Base-by-base conservation (phyloP, 495 filamentous ascomycete species). In the Corynascus novoguineensis region DNA sequence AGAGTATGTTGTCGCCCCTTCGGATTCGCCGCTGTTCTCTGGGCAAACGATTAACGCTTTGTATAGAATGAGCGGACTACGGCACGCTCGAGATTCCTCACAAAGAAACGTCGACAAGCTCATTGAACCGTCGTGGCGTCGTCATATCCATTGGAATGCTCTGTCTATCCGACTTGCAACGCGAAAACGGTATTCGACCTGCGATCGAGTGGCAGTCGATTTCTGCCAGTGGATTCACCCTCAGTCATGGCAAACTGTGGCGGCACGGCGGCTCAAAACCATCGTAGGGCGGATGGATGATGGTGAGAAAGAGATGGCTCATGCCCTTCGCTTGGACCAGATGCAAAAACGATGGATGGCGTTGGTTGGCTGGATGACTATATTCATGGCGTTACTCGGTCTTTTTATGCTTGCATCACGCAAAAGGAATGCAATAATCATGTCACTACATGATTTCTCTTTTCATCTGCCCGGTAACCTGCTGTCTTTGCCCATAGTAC, bases 1-100 rank as follows among this genome's bases (percentile, higher is more conserved):
- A 90, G 73, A 78, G 88, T 89, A 71, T 60, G 85, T 79, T 17
- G 46, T 53, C 27, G 0, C 21, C 21, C 31, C 17, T 50, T 9
- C 9, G 17, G 3, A 4, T 24, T 50, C 15, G 11, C 5, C 17
- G 10, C 10, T 29, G 6, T 5, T n/a, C 9, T 42, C 19, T 45
- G 2, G 45, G 1, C 10, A 6, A 21, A 3, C 1, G 31, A 34
- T 32, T 49, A 22, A 49, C 2, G 24, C 14, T 28, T 12, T n/a
- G 6, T 32, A 0, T 8, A 40, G 32, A 38, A 6, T 51, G 28
- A 28, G 17, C 8, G 34, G 29, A 19, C 12, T 14, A 28, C n/a
- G n/a, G n/a, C n/a, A n/a, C n/a, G n/a, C n/a, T n/a, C n/a, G n/a
- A n/a, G n/a, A n/a, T n/a, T n/a, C n/a, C n/a, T n/a, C n/a, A n/a